Base-by-base conservation (phyloP, 352 stramenopile genomes). In the Phytophthora chlamydospora region DNA sequence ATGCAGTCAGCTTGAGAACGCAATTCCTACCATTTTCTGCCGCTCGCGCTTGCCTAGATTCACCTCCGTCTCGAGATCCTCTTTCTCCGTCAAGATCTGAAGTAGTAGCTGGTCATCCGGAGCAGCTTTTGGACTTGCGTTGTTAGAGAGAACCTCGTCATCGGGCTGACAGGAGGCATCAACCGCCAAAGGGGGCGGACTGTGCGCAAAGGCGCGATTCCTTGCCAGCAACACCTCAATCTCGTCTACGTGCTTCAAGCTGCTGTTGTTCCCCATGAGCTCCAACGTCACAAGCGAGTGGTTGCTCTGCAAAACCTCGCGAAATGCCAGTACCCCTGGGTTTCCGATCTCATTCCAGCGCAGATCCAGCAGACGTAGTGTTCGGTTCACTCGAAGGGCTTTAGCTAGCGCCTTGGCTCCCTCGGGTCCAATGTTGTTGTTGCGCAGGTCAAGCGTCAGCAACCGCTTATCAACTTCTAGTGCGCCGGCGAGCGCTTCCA, bases 281-380 rank as follows among this genome's bases (percentile, higher is more conserved):
- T 92, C 76, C 21, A 93, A 58, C 17, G 68, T 56, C 31, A 91
- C 27, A 8, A 95, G 58, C 36, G 84, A 75, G 19, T 85, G 44
- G 24, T 95, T 95, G 45, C 44, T 78, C 51, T 93, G 81, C n/a
- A 96, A 60, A 4, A 79, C 74, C 12, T 91, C 83, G 5, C 83
- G 65, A 47, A 96, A 86, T 42, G 85, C 83, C 12, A 90, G 52
- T 1, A 85, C 85, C 0, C 88, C 88, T 2, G 80, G 65, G 43
- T 90, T 89, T 5, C 79, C 85, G 47, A 96, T 68, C 55, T 91
- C 82, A 52, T 94, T 96, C 83, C 85, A 93, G 1, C 88, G 75
- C 58, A 96, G 54, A 53, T 96, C 87, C 27, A 96, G 65, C 29
- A 88, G 76, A 32, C 79, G 65, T 19, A 96, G 73, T 16, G 83